A percentile compares a stretch with the other conserved stretches of the same genome.
These are phyloP conservation scores for Russula earlei DNA, from an alignment of 768 basidiomycete species.

Conservation along the genomic window DNA sequence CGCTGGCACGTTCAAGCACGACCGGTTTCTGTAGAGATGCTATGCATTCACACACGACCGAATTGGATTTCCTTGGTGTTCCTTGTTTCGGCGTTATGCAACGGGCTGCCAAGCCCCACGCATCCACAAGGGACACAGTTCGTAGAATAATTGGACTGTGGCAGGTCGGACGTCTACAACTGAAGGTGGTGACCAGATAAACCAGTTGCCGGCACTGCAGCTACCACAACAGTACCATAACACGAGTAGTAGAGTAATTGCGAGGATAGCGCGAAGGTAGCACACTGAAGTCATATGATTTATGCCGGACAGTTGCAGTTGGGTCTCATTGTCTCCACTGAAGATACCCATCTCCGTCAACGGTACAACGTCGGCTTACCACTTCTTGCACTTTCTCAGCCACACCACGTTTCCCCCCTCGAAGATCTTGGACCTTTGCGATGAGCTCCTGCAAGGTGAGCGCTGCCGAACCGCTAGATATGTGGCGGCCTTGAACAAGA, in stretches of 20 bases:
- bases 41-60: background rate
- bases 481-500: conserved; percentile 55
- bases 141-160: background rate
- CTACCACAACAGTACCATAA: background rate
- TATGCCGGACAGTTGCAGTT: background rate
- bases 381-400: conserved; percentile 73
- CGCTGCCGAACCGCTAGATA: conserved; percentile 51
- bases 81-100: background rate
- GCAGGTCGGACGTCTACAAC: background rate
- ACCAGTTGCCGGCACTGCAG: no score
- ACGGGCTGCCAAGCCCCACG: background rate
- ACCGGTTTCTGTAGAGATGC: background rate
- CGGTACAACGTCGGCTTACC: conserved; percentile 53
- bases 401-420: conserved; percentile 49
- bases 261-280: background rate
- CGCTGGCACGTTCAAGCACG: no score
- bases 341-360: conserved; percentile 45
- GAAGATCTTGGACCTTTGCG: conserved; percentile 40
- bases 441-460: conserved; percentile 57
- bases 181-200: background rate
- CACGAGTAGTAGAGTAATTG: background rate
- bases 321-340: conserved; percentile 41
- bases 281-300: background rate
- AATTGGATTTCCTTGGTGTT: no score
- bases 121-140: no score